A percentile compares a stretch with the other conserved stretches of the same genome.
Evolutionary conservation across 495 filamentous ascomycete genomes (phyloP).

Genomic region (Tuber borchii): DNA sequence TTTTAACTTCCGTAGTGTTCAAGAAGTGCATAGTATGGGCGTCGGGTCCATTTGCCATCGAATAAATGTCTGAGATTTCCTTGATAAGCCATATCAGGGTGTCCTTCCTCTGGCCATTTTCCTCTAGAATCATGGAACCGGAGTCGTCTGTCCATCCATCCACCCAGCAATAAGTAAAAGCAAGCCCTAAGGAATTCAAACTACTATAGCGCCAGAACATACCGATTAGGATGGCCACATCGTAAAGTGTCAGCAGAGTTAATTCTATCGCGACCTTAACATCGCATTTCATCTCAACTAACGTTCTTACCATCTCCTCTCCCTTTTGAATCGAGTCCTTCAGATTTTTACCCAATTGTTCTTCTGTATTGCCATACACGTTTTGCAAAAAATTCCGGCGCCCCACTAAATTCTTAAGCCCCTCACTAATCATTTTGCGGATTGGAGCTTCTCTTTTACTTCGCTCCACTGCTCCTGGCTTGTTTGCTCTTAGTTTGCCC

Average conservation of each 20-base stretch:
- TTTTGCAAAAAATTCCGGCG: not conserved
- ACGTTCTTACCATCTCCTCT: not conserved
- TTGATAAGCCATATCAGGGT: no score
- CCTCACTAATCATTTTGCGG: not conserved
- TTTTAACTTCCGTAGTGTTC: no score
- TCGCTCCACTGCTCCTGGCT: not conserved
- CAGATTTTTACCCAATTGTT: not conserved
- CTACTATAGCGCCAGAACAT: not conserved
- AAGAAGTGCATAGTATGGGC: no score
- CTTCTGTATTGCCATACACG: not conserved
- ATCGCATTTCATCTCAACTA: not conserved
- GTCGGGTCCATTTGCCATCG: no score
- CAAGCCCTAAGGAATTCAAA: not conserved
- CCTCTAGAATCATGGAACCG: no score
- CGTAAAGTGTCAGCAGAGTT: constrained; percentile 21
- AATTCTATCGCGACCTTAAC: constrained; percentile 10
- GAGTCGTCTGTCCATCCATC: no score
- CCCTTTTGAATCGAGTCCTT: not conserved
- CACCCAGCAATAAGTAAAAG: not conserved
- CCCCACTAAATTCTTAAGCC: not conserved
- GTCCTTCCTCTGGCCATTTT: no score
- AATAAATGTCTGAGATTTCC: no score
- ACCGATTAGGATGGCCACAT: constrained; percentile 29
- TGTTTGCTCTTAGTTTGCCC: no score
- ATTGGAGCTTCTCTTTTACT: not conserved